Evolutionary conservation across 169 alveolate species (phyloP).

Genomic region (Theileria parva): DNA sequence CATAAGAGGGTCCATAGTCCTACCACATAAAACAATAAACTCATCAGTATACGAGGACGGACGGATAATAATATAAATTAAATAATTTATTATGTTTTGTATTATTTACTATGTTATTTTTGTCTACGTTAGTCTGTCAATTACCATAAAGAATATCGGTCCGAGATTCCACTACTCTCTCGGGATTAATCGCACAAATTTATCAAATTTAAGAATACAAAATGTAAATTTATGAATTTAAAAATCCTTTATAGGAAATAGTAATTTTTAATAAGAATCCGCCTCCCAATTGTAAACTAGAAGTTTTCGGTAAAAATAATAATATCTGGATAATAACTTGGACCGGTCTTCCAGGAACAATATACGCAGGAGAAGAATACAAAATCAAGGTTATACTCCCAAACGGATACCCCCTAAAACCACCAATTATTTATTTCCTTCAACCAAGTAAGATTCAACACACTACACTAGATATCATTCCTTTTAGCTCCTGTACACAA

Average conservation of each 20-base stretch:
- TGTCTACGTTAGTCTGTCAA: not conserved
- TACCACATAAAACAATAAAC: slow-evolving; percentile 61
- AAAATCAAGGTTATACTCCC: slow-evolving; percentile 79
- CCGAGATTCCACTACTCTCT: slow-evolving; percentile 39
- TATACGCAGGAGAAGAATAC: slow-evolving; percentile 78
- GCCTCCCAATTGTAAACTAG: slow-evolving; percentile 77
- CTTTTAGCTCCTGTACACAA: slow-evolving; percentile 80
- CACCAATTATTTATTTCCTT: slow-evolving; percentile 80
- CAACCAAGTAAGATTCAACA: slow-evolving; percentile 65
- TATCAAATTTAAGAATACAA: slow-evolving; percentile 36
- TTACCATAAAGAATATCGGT: not conserved
- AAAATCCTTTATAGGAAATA: slow-evolving; percentile 59
- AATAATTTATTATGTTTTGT: not conserved
- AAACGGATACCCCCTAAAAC: slow-evolving; percentile 81
- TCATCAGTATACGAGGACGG: slow-evolving; percentile 53
- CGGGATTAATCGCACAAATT: slow-evolving; percentile 58
- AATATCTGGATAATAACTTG: slow-evolving; percentile 78
- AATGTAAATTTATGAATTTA: slow-evolving; percentile 7
- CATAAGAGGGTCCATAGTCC: slow-evolving; percentile 52
- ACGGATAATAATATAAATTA: slow-evolving; percentile 32
- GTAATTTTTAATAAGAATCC: slow-evolving; percentile 66
- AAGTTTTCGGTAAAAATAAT: slow-evolving; percentile 75
- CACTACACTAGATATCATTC: not conserved
- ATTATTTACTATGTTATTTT: not conserved
- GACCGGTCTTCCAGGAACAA: slow-evolving; percentile 76